phyloP scores from a whole-genome alignment of 225 moss, liverwort and hornwort genomes.

The Pleurozium schreberi region DNA sequence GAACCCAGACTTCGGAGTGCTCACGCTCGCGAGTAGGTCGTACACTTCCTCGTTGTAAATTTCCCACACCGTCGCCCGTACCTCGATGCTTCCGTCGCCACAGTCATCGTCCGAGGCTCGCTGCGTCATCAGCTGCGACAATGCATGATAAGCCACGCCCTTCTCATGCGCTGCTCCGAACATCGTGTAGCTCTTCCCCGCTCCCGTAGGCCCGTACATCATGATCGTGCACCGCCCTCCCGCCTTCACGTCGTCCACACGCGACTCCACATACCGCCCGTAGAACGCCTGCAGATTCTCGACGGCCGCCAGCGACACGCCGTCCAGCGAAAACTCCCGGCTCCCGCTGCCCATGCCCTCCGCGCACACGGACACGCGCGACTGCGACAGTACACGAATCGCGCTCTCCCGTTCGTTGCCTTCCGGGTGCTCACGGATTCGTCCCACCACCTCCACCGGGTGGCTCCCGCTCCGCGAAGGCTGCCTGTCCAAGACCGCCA shows the following conservation, averaged over 20 bases:
- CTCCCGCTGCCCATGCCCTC: slow-evolving; percentile 52
- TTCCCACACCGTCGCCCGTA: slow-evolving; percentile 81
- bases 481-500: slow-evolving; percentile 11
- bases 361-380: slow-evolving; percentile 35
- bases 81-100: slow-evolving; percentile 43
- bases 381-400: slow-evolving; percentile 44
- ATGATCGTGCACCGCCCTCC: slow-evolving; percentile 86
- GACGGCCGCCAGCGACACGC: slow-evolving; percentile 67
- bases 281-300: slow-evolving; percentile 69
- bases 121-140: slow-evolving; percentile 72
- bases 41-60: slow-evolving; percentile 92
- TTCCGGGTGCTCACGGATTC: slow-evolving; percentile 83
- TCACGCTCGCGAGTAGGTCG: slow-evolving; percentile 65
- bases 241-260: slow-evolving; percentile 78
- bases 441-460: slow-evolving; percentile 88
- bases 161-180: slow-evolving; percentile 70
- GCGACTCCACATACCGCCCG: slow-evolving; percentile 61
- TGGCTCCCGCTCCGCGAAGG: slow-evolving; percentile 30
- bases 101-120: not conserved
- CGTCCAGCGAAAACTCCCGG: slow-evolving; percentile 78
- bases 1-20: slow-evolving; percentile 22
- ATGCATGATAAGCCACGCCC: slow-evolving; percentile 74
- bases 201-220: slow-evolving; percentile 97
- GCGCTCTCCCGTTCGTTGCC: slow-evolving; percentile 64
- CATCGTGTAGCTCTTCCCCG: slow-evolving; percentile 95